These are phyloP conservation scores for Exophiala mesophila DNA, from an alignment of 2,329 filamentous ascomycete genomes.

Conservation along the genomic window DNA sequence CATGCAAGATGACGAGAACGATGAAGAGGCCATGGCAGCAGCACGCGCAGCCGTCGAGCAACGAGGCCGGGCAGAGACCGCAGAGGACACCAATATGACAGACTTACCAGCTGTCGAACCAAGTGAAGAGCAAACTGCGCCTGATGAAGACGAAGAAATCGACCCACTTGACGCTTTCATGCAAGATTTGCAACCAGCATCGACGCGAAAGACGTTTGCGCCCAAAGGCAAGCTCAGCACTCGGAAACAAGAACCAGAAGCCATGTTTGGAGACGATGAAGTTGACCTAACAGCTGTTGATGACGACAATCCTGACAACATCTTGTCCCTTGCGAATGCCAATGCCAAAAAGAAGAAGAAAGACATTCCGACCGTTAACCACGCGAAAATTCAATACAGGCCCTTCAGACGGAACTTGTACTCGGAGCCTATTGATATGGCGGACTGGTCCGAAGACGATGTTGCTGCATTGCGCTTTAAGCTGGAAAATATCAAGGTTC, in stretches of 20 bases:
- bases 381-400: slow-evolving; percentile 78
- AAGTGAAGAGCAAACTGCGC: slow-evolving; percentile 42
- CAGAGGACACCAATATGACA: slow-evolving; percentile 32
- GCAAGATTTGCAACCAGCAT: slow-evolving; percentile 58
- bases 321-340: slow-evolving; percentile 51
- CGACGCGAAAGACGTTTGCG: slow-evolving; percentile 27
- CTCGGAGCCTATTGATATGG: slow-evolving; percentile 78
- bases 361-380: slow-evolving; percentile 83
- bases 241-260: slow-evolving; percentile 65
- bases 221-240: slow-evolving; percentile 40
- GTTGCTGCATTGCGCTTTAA: slow-evolving; percentile 76
- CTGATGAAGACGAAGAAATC: slow-evolving; percentile 60
- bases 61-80: slow-evolving; percentile 47
- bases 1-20: slow-evolving; percentile 71
- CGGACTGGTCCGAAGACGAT: slow-evolving; percentile 78
- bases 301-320: slow-evolving; percentile 60
- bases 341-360: slow-evolving; percentile 69
- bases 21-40: slow-evolving; percentile 82
- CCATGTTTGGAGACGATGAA: slow-evolving; percentile 81
- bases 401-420: slow-evolving; percentile 93
- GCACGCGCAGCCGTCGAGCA: slow-evolving; percentile 80
- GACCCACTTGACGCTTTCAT: slow-evolving; percentile 98
- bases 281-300: slow-evolving; percentile 56
- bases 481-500: slow-evolving; percentile 91
- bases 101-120: slow-evolving; percentile 36